Evolutionary conservation across 352 stramenopile species (phyloP), one percentile per base, ranked within the genome.

Genomic region (Phytopythium montanum): DNA sequence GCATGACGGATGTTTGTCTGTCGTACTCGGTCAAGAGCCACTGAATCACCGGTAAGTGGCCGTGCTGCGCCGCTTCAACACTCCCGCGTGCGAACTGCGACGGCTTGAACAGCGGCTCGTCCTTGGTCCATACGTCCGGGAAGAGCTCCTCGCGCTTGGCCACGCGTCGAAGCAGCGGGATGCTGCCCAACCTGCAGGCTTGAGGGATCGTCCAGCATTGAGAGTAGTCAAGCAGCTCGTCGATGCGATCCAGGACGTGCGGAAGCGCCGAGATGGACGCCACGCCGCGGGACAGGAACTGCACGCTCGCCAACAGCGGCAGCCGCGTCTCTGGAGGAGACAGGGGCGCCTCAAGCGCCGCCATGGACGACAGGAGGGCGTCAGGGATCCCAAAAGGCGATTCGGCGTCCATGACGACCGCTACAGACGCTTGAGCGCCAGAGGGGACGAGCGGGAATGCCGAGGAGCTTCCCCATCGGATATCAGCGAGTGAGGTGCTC

Each of bases 81-180:
- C 21, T 34, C 7, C 51, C 48, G 5, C 23, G 18, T 2, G 55
- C 54, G 21, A 66, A 60, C 44, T 54, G 44, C 54, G 26, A 62
- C 6, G 38, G 28, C 23, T 49, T 54, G 23, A 36, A 50, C 29
- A 52, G 60, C 23, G 54, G 46, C 16, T 66, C 54, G 52, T 52
- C 54, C 54, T 51, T 56, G 50, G 50, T 42, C 50, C 50, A 56
- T 13, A 18, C 31, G 18, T 56, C 12, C 18, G 50, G 50, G 28
- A 45, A 42, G n/a, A 56, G 50, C 50, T 31, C 33, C 36, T 64
- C 26, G 23, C 61, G 21, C 10, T 59, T 42, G 34, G 59, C 44
- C 34, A 77, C 63, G 19, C 66, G 69, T 36, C 36, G 44, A 7
- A 76, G 51, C 10, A 77, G 56, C 12, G 62, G 52, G 33, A 58